Evolutionary conservation across 1,284 basidiomycete genomes (phyloP).

Genomic region (Irpex rosettiformis): DNA sequence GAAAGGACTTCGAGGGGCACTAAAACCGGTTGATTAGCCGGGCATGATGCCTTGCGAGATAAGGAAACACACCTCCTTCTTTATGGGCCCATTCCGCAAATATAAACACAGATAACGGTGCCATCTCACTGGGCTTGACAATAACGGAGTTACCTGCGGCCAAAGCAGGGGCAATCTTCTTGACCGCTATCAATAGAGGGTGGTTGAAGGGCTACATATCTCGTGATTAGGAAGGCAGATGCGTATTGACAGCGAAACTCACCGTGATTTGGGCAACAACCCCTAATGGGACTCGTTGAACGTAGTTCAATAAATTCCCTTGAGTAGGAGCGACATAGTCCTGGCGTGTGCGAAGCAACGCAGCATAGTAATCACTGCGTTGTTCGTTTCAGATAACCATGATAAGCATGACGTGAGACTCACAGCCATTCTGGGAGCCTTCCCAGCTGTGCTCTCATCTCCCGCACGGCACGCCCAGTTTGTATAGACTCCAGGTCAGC

Average conservation of each 20-base stretch:
- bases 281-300: slow-evolving; percentile 74
- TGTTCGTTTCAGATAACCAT: slow-evolving; percentile 9
- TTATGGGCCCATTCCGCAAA: slow-evolving; percentile 62
- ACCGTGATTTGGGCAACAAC: slow-evolving; percentile 84
- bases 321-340: slow-evolving; percentile 74
- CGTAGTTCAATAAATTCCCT: slow-evolving; percentile 74
- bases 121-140: slow-evolving; percentile 72
- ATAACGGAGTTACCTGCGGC: slow-evolving; percentile 83
- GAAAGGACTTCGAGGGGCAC: slow-evolving; percentile 74
- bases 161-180: slow-evolving; percentile 82
- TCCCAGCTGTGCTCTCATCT: slow-evolving; percentile 73
- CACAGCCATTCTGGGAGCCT: slow-evolving; percentile 81
- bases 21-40: slow-evolving; percentile 23
- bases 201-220: slow-evolving; percentile 72
- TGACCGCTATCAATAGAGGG: slow-evolving; percentile 77
- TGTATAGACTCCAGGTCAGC: slow-evolving; percentile 71
- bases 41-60: not conserved
- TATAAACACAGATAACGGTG: slow-evolving; percentile 75
- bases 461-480: slow-evolving; percentile 72
- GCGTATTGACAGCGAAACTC: slow-evolving; percentile 13
- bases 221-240: not conserved
- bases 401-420: slow-evolving; percentile 25
- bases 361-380: slow-evolving; percentile 70
- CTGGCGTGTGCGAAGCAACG: slow-evolving; percentile 65
- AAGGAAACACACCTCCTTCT: slow-evolving; percentile 54